Percentiles rank a stretch among this genome's conserved stretches.
Evolutionary conservation across 495 filamentous ascomycete genomes (phyloP).

Genomic region (Podospora pseudoanserina): DNA sequence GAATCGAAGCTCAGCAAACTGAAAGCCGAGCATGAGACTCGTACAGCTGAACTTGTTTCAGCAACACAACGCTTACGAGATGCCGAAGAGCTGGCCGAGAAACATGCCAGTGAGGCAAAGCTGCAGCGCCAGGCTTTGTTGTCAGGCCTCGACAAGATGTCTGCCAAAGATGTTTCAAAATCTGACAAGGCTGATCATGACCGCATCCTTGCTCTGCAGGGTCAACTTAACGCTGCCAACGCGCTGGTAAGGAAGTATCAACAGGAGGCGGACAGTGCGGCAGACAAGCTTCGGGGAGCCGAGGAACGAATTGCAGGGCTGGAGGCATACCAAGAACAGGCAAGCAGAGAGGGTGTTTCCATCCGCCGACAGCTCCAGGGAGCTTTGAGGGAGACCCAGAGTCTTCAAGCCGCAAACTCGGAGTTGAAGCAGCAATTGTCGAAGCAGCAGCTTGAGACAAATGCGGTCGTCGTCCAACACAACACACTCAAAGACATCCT

Average conservation of each 20-base stretch:
- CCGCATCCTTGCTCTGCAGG: conserved; percentile 71
- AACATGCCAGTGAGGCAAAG: conserved; percentile 78
- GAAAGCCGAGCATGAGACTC: conserved; percentile 79
- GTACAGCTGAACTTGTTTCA: conserved; percentile 73
- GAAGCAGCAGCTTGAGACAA: conserved; percentile 80
- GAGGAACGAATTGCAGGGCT: conserved; percentile 95
- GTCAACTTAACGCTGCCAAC: conserved; percentile 74
- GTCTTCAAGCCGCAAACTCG: conserved; percentile 67
- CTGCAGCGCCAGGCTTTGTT: conserved; percentile 82
- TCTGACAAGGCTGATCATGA: conserved; percentile 62
- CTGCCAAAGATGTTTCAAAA: conserved; percentile 47
- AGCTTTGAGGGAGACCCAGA: conserved; percentile 73
- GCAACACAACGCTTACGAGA: conserved; percentile 71
- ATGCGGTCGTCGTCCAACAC: conserved; percentile 86
- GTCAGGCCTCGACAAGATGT: conserved; percentile 72
- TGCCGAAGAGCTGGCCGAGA: conserved; percentile 87
- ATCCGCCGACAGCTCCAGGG: conserved; percentile 85
- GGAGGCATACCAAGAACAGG: conserved; percentile 95
- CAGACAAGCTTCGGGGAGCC: conserved; percentile 83
- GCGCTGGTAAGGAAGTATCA: conserved; percentile 80
- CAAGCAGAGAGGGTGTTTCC: conserved; percentile 83
- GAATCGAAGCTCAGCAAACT: conserved; percentile 77
- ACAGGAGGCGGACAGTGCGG: conserved; percentile 79
- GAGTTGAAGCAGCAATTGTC: conserved; percentile 77
- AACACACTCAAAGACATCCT: conserved; percentile 89